Percentiles rank a stretch among this genome's conserved stretches.
Evolutionary conservation across 2,329 filamentous ascomycete species (phyloP).

Genomic region (Dactylellina leptospora): DNA sequence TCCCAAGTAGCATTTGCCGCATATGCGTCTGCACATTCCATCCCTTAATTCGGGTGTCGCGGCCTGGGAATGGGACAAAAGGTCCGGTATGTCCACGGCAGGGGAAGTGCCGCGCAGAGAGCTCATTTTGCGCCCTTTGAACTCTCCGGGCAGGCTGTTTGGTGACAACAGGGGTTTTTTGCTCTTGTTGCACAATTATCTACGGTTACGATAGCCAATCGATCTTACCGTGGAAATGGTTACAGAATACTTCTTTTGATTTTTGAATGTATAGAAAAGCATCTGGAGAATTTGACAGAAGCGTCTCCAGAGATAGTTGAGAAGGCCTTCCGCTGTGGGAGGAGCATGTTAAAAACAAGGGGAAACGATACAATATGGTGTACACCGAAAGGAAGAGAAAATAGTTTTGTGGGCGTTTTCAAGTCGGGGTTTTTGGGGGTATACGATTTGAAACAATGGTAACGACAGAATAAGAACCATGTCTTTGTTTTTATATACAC

Average conservation of each 20-base stretch:
- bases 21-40: conserved; percentile 47
- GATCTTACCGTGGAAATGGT: too few species aligned
- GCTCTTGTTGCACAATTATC: too few species aligned
- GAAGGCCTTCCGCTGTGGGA: too few species aligned
- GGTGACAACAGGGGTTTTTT: too few species aligned
- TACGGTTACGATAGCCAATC: too few species aligned
- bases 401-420: not conserved
- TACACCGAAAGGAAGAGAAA: too few species aligned
- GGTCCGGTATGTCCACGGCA: too few species aligned
- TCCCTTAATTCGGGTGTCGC: conserved; percentile 26
- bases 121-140: too few species aligned
- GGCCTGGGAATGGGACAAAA: conserved; percentile 19
- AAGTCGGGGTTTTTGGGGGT: not conserved
- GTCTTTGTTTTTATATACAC: not conserved
- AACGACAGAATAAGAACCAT: not conserved
- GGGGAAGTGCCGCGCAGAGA: not conserved
- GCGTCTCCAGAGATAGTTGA: not conserved
- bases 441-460: not conserved
- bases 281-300: not conserved
- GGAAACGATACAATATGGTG: too few species aligned
- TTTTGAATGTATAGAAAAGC: not conserved
- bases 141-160: too few species aligned
- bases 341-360: too few species aligned
- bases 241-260: not conserved
- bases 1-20: conserved; percentile 41